phyloP scores from a whole-genome alignment of 2,329 filamentous ascomycete genomes.

The Talaromyces sp. region DNA sequence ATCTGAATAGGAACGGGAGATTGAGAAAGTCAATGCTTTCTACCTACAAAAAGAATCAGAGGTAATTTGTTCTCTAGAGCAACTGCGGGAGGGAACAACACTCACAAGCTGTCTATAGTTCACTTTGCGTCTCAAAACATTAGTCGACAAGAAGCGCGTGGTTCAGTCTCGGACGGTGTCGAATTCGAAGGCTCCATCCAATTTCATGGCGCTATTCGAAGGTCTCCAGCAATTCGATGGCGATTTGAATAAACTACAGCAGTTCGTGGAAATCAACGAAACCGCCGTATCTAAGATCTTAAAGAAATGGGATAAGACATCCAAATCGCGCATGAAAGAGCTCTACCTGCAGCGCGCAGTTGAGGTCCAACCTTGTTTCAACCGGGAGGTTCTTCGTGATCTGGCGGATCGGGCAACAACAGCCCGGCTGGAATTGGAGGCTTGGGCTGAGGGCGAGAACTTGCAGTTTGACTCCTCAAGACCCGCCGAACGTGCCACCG shows the following conservation, averaged over 20 bases:
- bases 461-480: conserved; percentile 71
- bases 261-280: conserved; percentile 98
- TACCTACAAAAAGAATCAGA: conserved; percentile 98
- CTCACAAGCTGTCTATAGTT: conserved; percentile 60
- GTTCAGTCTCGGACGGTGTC: conserved; percentile 77
- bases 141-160: conserved; percentile 92
- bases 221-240: conserved; percentile 97
- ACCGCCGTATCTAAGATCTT: conserved; percentile 98
- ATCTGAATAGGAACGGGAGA: conserved; percentile 76
- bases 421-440: conserved; percentile 90
- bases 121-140: conserved; percentile 86
- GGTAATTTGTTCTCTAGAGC: conserved; percentile 56
- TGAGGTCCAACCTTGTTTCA: conserved; percentile 97
- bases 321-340: conserved; percentile 98
- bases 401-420: conserved; percentile 96
- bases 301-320: conserved; percentile 99
- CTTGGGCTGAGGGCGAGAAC: conserved; percentile 95
- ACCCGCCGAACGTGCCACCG: conserved; percentile 41
- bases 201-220: conserved; percentile 93
- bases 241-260: conserved; percentile 92
- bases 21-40: conserved; percentile 98
- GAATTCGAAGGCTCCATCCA: conserved; percentile 83
- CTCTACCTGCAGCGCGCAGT: conserved; percentile 93
- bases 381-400: conserved; percentile 93
- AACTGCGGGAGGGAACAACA: neutral